phyloP scores from a whole-genome alignment of 768 basidiomycete genomes.

The Macrolepiota dolichaula region DNA sequence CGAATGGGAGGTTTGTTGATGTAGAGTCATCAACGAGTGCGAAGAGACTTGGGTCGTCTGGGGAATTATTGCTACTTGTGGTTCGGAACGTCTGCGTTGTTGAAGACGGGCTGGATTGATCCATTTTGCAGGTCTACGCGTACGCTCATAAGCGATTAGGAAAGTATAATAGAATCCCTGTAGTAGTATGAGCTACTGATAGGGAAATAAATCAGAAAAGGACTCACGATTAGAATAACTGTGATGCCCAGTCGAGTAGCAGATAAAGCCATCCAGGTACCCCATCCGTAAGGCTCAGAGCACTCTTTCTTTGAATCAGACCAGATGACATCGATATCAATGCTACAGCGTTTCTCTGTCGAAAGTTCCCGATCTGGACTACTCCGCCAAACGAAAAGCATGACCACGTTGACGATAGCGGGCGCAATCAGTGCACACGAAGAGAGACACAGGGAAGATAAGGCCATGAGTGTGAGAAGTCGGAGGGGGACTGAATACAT shows the following conservation, averaged over 20 bases:
- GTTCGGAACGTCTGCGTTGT: conserved; percentile 10
- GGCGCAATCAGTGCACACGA: conserved; percentile 48
- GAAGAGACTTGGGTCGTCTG: neutral
- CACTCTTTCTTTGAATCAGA: conserved; percentile 31
- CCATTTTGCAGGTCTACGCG: conserved; percentile 18
- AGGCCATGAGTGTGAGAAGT: conserved; percentile 25
- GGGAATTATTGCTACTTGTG: neutral
- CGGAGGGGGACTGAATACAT: conserved; percentile 26
- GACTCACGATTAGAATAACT: conserved; percentile 46
- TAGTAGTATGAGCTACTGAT: neutral
- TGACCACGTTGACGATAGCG: conserved; percentile 50
- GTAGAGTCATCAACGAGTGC: neutral
- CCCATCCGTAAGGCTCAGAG: conserved; percentile 37
- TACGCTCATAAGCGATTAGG: conserved; percentile 21
- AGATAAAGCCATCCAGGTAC: conserved; percentile 53
- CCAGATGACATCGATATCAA: conserved; percentile 72
- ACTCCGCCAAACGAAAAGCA: conserved; percentile 53
- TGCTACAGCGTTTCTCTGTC: conserved; percentile 44
- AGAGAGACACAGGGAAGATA: conserved; percentile 36
- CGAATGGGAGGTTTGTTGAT: conserved; percentile 11
- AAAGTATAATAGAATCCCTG: conserved; percentile 11
- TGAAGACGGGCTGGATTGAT: conserved; percentile 13
- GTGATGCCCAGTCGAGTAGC: conserved; percentile 54
- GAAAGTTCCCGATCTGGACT: conserved; percentile 32
- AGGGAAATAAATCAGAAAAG: neutral